Base-by-base conservation (phyloP, 768 basidiomycete genomes). In the Albatrellus ellisii region DNA sequence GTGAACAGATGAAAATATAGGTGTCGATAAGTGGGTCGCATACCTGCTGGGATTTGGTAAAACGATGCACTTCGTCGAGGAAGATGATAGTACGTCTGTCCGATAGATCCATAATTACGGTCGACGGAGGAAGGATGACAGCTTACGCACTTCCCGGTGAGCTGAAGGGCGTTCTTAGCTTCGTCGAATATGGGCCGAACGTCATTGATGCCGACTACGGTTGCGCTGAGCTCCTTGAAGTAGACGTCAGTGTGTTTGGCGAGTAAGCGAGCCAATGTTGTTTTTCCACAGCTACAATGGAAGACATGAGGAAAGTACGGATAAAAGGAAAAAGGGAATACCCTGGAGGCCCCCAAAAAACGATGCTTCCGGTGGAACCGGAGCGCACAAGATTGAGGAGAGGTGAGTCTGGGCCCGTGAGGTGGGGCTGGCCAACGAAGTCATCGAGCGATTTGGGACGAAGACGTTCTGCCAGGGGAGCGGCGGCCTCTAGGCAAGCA, bases 21-120 rank as follows among this genome's bases (percentile, higher is more conserved):
- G 14, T 14, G 10, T 14, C 27, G 15, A 22, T 7, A 22, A 2
- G 17, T 18, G 4, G 35, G 3, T 15, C 6, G 40, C 52, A 20
- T 43, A 77, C 79, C 59, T 85, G 82, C 46, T 81, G 78, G 6
- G 72, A 62, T 51, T 73, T 79, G 54, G 73, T 81, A 54, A 83
- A 85, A 0, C 83, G 74, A 59, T 88, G 87, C 11, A 90, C 76
- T 58, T 90, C 87, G 51, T 91, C 88, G 42, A 89, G 58, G 58
- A 89, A 90, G 11, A 90, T 53, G 21, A 85, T 62, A 0, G 86
- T 90, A 48, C 70, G 69, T 51, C 81, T 85, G 46, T 4, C 26
- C n/a, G 12, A 26, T 12, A 41, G n/a, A n/a, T n/a, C 26, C 29
- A 52, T 33, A 10, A 37, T 20, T 55, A 34, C 8, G 43, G 36